phyloP scores from a whole-genome alignment of 371 early-diverging fungal genomes.

The Amoeboaphelidium protococcarum region DNA sequence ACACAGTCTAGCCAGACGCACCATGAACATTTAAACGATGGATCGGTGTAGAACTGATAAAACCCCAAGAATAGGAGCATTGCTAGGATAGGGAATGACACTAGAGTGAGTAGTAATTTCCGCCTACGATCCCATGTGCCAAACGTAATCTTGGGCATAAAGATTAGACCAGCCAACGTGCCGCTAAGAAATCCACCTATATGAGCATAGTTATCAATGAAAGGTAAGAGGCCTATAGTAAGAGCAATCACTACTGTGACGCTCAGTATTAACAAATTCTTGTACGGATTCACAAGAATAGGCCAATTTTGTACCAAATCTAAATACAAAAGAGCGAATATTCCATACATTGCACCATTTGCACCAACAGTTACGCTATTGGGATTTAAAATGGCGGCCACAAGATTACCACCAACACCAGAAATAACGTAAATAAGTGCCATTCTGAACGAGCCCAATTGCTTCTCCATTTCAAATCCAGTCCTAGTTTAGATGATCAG shows the following conservation, averaged over 20 bases:
- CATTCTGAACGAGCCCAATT: background rate
- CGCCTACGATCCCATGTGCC: background rate
- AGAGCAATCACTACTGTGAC: background rate
- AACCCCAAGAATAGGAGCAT: background rate
- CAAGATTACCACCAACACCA: background rate
- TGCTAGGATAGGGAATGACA: background rate
- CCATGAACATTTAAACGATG: background rate
- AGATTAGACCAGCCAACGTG: background rate
- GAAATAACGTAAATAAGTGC: background rate
- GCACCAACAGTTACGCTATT: background rate
- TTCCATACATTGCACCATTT: background rate
- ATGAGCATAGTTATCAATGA: slow-evolving; percentile 2
- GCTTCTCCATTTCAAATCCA: background rate
- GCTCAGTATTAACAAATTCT: background rate
- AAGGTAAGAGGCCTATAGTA: background rate
- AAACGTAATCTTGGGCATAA: background rate
- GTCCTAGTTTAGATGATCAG: background rate
- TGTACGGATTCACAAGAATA: background rate
- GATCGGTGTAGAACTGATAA: background rate
- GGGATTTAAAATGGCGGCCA: background rate
- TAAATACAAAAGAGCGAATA: background rate
- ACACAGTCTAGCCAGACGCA: background rate
- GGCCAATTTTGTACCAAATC: background rate
- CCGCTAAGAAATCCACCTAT: slow-evolving; percentile 1
- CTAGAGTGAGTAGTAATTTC: background rate